Evolutionary conservation across 768 basidiomycete species (phyloP), one percentile per base, ranked within the genome.

Genomic region (Gloeopeniophorella convolvens): DNA sequence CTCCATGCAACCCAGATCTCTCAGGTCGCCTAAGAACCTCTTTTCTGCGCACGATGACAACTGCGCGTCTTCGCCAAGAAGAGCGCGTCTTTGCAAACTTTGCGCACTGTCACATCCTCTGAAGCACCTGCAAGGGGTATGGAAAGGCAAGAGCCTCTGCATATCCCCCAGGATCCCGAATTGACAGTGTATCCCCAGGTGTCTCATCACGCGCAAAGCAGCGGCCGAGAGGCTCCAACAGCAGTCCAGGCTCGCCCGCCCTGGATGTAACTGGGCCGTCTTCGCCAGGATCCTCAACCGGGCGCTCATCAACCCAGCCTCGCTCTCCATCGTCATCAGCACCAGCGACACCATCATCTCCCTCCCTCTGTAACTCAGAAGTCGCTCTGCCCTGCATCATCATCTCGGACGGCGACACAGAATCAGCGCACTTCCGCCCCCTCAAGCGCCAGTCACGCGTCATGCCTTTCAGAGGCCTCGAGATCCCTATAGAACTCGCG

Each of bases 91-190:
- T 10, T 23, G 4, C 31, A 31, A 39, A n/a, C 7, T 10, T 1
- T 23, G 16, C 5, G 8, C 7, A 13, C 21, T 27, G 12, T 31
- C 18, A 18, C 40, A 23, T 32, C 51, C 30, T 24, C 23, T 48
- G 5, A 43, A 13, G 24, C 28, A 39, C 34, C 30, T 53, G 23
- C 40, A 42, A 18, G 40, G 32, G 11, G 13, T 52, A 9, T 47
- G 45, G 51, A 52, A 47, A 16, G 51, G 51, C 47, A 52, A 18
- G 26, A 3, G 12, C n/a, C n/a, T n/a, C n/a, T n/a, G n/a, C n/a
- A 20, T 18, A 3, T 30, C 15, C 23, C 12, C 23, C 32, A n/a
- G 20, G 15, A 45, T 20, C 23, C n/a, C 15, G 12, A 26, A n/a
- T 5, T 40, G 12, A 20, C 32, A 10, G n/a, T 28, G 15, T 15